Evolutionary conservation across 225 moss, liverwort and hornwort species (phyloP), one percentile per base, ranked within the genome.

Genomic region (Asterella californica): DNA sequence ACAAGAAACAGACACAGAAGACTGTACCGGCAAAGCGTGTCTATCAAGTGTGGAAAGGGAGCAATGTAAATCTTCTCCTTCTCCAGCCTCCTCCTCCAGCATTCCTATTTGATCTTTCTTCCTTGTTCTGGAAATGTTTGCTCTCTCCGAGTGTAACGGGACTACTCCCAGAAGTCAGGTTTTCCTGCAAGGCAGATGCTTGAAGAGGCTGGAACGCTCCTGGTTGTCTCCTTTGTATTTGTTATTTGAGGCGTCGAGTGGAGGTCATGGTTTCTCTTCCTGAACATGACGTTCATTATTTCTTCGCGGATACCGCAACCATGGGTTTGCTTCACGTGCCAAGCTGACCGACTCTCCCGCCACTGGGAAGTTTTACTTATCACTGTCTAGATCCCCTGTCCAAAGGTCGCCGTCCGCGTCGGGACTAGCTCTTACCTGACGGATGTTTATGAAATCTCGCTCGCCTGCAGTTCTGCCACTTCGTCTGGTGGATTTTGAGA

Each of bases 21-120:
- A 75, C 54, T 2, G 76, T 75, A 5, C 85, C 79, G 87, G 90
- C 89, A 22, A 94, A 91, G 89, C 94, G 96, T 55, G 92, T 96
- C 38, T 96, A 94, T 85, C 87, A 96, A 90, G 91, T 90, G 27
- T 96, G 96, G 96, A 94, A 94, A 87, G 96, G 94, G 71, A 93
- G 91, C 86, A 96, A 96, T 90, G 95, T 96, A 89, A 92, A 90
- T 19, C 68, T 18, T 68, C 1, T 68, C 11, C 15, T 66, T 15
- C 66, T 34, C n/a, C 18, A 18, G 9, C 53, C 9, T 18, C 18
- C 59, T 60, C 5, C 19, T 62, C 24, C 27, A 29, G 27, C 24
- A 62, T 29, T 2, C 9, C 4, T 29, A 29, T 2, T 10, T 24
- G 52, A 48, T 52, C 12, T 67, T 27, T 67, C 34, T 27, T 61